These are phyloP conservation scores for Flueggea neowawraea DNA, from an alignment of 441 rosid species.

Conservation along the genomic window DNA sequence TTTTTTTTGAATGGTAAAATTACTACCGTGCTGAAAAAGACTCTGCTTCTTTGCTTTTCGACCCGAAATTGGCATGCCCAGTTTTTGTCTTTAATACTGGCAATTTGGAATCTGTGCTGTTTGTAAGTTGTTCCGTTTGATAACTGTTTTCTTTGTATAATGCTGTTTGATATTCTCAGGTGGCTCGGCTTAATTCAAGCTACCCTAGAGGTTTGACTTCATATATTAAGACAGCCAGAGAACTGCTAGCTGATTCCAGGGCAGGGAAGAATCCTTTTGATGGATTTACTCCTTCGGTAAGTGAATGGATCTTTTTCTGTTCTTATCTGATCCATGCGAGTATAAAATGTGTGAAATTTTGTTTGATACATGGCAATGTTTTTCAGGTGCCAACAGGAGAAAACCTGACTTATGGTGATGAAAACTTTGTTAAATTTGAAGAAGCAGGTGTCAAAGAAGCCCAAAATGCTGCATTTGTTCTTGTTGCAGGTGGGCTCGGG, in stretches of 20 bases:
- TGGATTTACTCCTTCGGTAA: slow-evolving; percentile 93
- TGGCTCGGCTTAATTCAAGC: slow-evolving; percentile 66
- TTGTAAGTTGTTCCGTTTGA: neutral
- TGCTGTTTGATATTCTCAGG: slow-evolving; percentile 37
- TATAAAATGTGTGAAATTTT: neutral
- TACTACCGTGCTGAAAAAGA: too few species aligned
- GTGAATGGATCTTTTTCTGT: slow-evolving; percentile 15
- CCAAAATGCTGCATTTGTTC: slow-evolving; percentile 86
- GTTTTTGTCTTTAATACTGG: too few species aligned
- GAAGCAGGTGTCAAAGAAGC: slow-evolving; percentile 83
- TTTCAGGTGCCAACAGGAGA: slow-evolving; percentile 94
- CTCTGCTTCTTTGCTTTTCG: too few species aligned
- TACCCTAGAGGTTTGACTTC: slow-evolving; percentile 88
- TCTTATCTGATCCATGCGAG: neutral
- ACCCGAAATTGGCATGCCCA: too few species aligned
- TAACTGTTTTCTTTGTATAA: neutral
- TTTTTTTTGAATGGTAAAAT: too few species aligned
- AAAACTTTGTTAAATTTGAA: slow-evolving; percentile 69
- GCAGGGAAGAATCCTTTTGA: slow-evolving; percentile 93
- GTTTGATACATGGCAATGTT: slow-evolving; percentile 11
- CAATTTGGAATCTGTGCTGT: neutral
- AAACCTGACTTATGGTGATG: slow-evolving; percentile 61
- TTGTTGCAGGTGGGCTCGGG: slow-evolving; percentile 99
- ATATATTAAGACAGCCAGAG: slow-evolving; percentile 67
- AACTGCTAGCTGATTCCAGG: slow-evolving; percentile 89